Conservation (phyloP, 2,329 filamentous ascomycete genomes). For the Emmonsiellopsis sp. region DNA sequence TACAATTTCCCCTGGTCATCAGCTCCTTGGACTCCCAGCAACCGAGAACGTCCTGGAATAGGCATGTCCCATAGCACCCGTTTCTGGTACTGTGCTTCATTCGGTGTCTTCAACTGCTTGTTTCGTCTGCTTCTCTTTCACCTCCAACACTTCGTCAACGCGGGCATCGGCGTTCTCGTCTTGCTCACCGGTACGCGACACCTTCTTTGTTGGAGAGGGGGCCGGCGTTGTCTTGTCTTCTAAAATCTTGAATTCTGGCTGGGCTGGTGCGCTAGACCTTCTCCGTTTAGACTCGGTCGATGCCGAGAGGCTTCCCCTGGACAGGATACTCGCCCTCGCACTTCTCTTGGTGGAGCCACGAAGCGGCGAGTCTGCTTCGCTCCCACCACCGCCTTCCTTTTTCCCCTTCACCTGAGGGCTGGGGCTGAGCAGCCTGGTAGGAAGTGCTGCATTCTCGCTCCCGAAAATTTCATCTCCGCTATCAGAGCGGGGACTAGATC, state of each 20-base stretch:
- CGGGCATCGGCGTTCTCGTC: constrained; percentile 9
- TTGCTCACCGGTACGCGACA: constrained; percentile 11
- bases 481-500: constrained; percentile 21
- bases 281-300: constrained; percentile 18
- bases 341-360: background rate
- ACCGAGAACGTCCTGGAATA: background rate
- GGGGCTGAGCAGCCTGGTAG: constrained; percentile 23
- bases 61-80: background rate
- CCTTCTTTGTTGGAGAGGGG: constrained; percentile 14
- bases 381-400: constrained; percentile 19
- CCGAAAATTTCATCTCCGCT: constrained; percentile 10
- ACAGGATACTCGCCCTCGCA: background rate
- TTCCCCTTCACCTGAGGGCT: constrained; percentile 23
- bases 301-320: constrained; percentile 1
- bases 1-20: background rate
- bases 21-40: background rate
- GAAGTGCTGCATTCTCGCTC: constrained; percentile 11
- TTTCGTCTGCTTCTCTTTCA: constrained; percentile 7
- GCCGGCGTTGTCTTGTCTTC: background rate
- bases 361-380: constrained; percentile 1
- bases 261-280: constrained; percentile 11
- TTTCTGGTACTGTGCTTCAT: background rate
- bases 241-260: background rate
- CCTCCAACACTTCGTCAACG: constrained; percentile 14
- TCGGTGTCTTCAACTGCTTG: background rate